Evolutionary conservation across 2,329 filamentous ascomycete genomes (phyloP), one percentile per base, ranked within the genome.

Genomic region (Calonectria naviculata): DNA sequence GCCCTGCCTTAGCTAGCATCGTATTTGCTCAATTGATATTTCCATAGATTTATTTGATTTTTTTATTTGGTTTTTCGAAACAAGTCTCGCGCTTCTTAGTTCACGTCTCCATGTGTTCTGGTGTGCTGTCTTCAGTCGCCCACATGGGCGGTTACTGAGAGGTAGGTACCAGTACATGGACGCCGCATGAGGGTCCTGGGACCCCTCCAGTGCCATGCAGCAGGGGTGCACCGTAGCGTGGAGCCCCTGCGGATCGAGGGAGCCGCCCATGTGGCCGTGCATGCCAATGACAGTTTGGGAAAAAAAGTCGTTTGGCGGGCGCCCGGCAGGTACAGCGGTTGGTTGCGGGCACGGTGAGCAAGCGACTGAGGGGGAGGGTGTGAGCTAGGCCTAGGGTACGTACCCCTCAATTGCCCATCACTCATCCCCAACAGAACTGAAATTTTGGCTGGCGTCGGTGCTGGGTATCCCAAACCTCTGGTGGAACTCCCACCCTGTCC

Each of bases 391-490:
- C 71, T 54, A 71, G 71, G 77, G 77, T 78, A 78, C 76, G 76
- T 78, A 78, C 75, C 76, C 76, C 75, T 77, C 74, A 74, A 76
- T 76, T 56, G 68, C 46, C 68, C 68, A 70, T 70, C 54, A 46
- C 60, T 68, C 68, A 80, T 84, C 84, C 84, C 84, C 83, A 86
- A 84, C 81, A 84, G 81, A 83, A 83, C 82, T 81, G 82, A 83
- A 84, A 72, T 79, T 79, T 78, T 78, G 76, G 75, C 76, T 77
- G 76, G 76, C 67, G 73, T 78, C 75, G 74, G 75, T 74, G 73
- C 74, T 78, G 76, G 71, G 74, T 71, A 76, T 76, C 71, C 72
- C 76, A 70, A 63, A 68, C 61, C 62, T 70, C 67, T 65, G 64
- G 76, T 66, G 72, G 76, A 69, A 76, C 74, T 71, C 73, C 73